Evolutionary conservation across 1,139 yeast genomes (phyloP), one percentile per base, ranked within the genome.

Genomic region (Kurtzmaniella quercitrusa): DNA sequence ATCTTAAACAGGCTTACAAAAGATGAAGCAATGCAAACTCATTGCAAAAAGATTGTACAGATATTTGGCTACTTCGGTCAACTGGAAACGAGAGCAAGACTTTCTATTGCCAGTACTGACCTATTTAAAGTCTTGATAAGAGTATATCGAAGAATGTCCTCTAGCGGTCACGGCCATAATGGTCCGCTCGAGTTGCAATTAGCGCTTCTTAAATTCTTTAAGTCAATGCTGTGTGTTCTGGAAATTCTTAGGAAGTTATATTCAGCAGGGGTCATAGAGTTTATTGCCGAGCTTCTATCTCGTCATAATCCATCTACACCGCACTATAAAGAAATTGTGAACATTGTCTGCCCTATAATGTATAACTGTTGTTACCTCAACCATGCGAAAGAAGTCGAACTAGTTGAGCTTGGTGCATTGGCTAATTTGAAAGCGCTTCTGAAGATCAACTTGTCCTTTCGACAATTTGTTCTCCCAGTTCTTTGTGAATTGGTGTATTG

Each of bases 391-490:
- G 88, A 81, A 51, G 62, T 65, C 2, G 83, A 79, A 46, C 63
- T 83, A 12, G 80, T 81, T 2, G 61, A 62, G 29, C 58, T 75
- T 40, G 88, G 85, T 1, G 73, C 75, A 1, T 63, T 83, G 2
- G 81, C 85, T 0, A 58, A 68, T 10, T 65, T 83, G 44, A 72
- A 72, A 49, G 65, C 66, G 9, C 63, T 81, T 19, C 66, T 79
- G 3, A 58, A 60, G 33, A 66, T 68, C 15, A 73, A 77, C 44
- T 57, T 78, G 6, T 80, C 82, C 9, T 72, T 81, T 47, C 68
- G 81, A 23, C 87, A 83, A 53, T 81, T 79, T 51, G 74, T 82
- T 0, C 62, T 82, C 23, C 90, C 88, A 0, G 66, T 83, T 15
- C 52, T 84, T 16, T 81, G 86, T 56, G 88, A 82, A 48, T 64